A percentile compares a stretch with the other conserved stretches of the same genome.
These are phyloP conservation scores for Geosiphon pyriformis DNA, from an alignment of 192 early-diverging fungal genomes.

Conservation along the genomic window DNA sequence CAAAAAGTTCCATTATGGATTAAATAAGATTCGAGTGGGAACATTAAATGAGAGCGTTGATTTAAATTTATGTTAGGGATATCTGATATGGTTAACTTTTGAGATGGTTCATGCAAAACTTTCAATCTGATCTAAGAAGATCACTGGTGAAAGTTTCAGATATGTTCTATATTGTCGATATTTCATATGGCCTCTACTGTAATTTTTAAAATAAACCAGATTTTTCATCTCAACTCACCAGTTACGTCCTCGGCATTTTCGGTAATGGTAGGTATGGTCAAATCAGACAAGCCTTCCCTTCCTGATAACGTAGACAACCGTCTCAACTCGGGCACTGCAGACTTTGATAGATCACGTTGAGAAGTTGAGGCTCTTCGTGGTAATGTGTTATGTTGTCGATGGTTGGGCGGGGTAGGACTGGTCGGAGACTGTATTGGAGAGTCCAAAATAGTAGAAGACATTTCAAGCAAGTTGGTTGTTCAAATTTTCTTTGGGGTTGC, in stretches of 20 bases:
- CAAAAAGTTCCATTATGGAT: neutral
- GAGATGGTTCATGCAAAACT: no score
- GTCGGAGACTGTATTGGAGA: neutral
- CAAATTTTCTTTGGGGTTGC: no score
- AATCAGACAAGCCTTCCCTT: slow-evolving; percentile 34
- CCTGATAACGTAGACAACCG: slow-evolving; percentile 34
- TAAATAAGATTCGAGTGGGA: neutral
- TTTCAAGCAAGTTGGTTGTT: no score
- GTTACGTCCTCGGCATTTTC: slow-evolving; percentile 39
- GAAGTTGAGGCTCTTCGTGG: neutral
- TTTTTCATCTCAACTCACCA: slow-evolving; percentile 25
- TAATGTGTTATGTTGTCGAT: neutral
- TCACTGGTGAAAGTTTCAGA: no score
- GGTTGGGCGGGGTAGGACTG: neutral
- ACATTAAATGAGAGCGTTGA: neutral
- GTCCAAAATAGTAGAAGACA: neutral
- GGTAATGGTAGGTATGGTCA: slow-evolving; percentile 41
- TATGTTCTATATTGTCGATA: no score
- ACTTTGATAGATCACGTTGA: slow-evolving; percentile 10
- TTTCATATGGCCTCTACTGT: no score
- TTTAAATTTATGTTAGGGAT: neutral
- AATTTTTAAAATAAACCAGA: no score
- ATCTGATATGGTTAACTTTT: no score
- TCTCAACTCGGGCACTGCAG: slow-evolving; percentile 20
- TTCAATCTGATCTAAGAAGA: no score